phyloP scores from a whole-genome alignment of 2,329 filamentous ascomycete species.

The Didymosphaeria variabile region DNA sequence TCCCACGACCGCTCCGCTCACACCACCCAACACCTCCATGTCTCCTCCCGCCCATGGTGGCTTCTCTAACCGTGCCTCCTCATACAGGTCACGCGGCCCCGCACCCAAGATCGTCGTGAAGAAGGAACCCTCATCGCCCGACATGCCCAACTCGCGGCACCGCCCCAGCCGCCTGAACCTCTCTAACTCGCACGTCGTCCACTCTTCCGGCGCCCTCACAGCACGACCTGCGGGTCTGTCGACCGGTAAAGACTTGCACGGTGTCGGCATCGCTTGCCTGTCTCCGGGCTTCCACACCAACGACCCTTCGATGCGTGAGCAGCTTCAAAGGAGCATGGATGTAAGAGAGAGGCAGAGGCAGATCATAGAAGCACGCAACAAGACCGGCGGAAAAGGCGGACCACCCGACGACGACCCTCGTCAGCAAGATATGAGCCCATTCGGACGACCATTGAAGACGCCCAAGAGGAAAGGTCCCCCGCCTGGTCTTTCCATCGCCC shows the following conservation, averaged over 20 bases:
- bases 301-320: slow-evolving; percentile 95
- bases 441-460: slow-evolving; percentile 66
- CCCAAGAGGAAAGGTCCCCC: slow-evolving; percentile 81
- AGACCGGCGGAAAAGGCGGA: slow-evolving; percentile 68
- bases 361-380: slow-evolving; percentile 93
- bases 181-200: slow-evolving; percentile 61
- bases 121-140: slow-evolving; percentile 91
- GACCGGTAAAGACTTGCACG: slow-evolving; percentile 84
- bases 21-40: slow-evolving; percentile 35
- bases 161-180: slow-evolving; percentile 81
- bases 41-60: slow-evolving; percentile 37
- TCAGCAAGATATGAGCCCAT: slow-evolving; percentile 52
- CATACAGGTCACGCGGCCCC: slow-evolving; percentile 61
- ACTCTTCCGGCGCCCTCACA: slow-evolving; percentile 58
- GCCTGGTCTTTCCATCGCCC: slow-evolving; percentile 91
- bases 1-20: slow-evolving; percentile 25
- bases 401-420: slow-evolving; percentile 41
- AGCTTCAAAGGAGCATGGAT: slow-evolving; percentile 91
- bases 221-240: slow-evolving; percentile 75
- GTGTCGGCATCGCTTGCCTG: slow-evolving; percentile 91
- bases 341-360: slow-evolving; percentile 93
- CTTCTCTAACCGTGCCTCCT: slow-evolving; percentile 51
- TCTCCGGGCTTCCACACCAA: slow-evolving; percentile 96
- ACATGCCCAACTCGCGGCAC: slow-evolving; percentile 76
- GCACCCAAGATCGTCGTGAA: slow-evolving; percentile 90